Evolutionary conservation across 176 grass and related monocot species (phyloP).

Genomic region (Thinopyrum elongatum): DNA sequence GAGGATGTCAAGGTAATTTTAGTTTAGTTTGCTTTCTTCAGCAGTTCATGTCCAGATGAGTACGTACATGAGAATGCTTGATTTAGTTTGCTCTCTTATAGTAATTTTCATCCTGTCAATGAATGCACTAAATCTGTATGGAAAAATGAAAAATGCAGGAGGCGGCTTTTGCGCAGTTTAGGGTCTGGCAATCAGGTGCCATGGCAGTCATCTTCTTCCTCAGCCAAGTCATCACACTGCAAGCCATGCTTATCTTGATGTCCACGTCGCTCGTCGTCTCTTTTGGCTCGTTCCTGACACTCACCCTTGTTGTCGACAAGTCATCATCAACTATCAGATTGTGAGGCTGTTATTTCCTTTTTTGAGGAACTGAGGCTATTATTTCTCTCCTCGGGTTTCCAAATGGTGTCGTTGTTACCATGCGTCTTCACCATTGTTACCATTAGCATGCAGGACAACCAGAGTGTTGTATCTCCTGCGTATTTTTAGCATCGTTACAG

Average conservation of each 20-base stretch:
- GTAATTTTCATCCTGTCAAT: not conserved
- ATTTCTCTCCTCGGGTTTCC: not conserved
- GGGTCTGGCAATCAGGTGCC: conserved; percentile 89
- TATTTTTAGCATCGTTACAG: too few relatives aligned
- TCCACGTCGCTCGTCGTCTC: conserved; percentile 37
- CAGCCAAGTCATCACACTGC: conserved; percentile 65
- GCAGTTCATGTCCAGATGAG: not conserved
- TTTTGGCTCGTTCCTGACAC: conserved; percentile 54
- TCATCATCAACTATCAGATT: conserved; percentile 11
- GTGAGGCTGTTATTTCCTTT: conserved; percentile 13
- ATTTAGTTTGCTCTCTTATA: not conserved
- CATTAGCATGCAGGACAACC: not conserved
- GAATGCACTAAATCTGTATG: not conserved
- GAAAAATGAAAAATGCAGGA: conserved; percentile 53
- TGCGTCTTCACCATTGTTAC: not conserved
- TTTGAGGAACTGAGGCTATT: too few relatives aligned
- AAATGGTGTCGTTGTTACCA: not conserved
- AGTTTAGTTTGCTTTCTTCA: not conserved
- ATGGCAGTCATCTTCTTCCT: conserved; percentile 86
- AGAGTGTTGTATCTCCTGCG: not conserved
- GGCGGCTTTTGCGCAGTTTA: conserved; percentile 84
- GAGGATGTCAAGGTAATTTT: conserved; percentile 80
- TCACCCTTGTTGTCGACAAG: conserved; percentile 47
- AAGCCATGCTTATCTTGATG: conserved; percentile 82
- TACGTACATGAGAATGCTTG: not conserved